A percentile compares a stretch with the other conserved stretches of the same genome.
Conservation (phyloP, 2,329 filamentous ascomycete genomes). For the Mycosphaerella arachidis region DNA sequence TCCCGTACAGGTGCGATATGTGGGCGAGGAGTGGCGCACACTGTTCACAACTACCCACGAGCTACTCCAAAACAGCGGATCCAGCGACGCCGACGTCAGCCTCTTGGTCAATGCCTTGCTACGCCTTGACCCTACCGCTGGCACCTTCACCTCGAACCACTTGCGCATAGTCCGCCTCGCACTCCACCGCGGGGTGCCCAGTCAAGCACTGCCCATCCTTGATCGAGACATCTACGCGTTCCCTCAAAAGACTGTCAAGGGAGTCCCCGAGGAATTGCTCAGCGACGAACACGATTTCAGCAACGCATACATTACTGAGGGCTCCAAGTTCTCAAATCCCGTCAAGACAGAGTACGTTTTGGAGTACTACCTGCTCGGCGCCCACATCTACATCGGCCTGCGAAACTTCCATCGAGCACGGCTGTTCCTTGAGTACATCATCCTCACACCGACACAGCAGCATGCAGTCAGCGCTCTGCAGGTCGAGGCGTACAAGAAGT, state of each 20-base stretch:
- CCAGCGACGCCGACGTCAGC: conserved; percentile 24
- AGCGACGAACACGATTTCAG: conserved; percentile 42
- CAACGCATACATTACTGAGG: conserved; percentile 56
- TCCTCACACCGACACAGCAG: conserved; percentile 63
- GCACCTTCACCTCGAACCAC: conserved; percentile 63
- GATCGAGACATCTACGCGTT: conserved; percentile 64
- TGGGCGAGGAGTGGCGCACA: conserved; percentile 44
- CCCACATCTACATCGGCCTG: conserved; percentile 44
- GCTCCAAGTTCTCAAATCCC: conserved; percentile 53
- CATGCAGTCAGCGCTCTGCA: conserved; percentile 67
- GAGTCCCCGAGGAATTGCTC: conserved; percentile 37
- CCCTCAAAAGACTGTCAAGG: conserved; percentile 40
- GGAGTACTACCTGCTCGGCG: conserved; percentile 50
- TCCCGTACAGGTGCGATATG: conserved; percentile 52
- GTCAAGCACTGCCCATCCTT: conserved; percentile 56
- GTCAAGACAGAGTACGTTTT: conserved; percentile 53
- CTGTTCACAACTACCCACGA: conserved; percentile 39
- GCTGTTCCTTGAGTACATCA: conserved; percentile 44
- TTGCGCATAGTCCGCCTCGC: conserved; percentile 56
- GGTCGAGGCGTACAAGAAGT: conserved; percentile 88
- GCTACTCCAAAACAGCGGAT: conserved; percentile 5
- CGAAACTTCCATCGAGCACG: conserved; percentile 42
- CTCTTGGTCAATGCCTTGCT: conserved; percentile 53
- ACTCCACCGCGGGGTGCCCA: conserved; percentile 49
- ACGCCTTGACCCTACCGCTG: conserved; percentile 61